Percentiles rank a stretch among this genome's conserved stretches.
phyloP scores from a whole-genome alignment of 768 basidiomycete genomes.

The Termitomyces sp. region DNA sequence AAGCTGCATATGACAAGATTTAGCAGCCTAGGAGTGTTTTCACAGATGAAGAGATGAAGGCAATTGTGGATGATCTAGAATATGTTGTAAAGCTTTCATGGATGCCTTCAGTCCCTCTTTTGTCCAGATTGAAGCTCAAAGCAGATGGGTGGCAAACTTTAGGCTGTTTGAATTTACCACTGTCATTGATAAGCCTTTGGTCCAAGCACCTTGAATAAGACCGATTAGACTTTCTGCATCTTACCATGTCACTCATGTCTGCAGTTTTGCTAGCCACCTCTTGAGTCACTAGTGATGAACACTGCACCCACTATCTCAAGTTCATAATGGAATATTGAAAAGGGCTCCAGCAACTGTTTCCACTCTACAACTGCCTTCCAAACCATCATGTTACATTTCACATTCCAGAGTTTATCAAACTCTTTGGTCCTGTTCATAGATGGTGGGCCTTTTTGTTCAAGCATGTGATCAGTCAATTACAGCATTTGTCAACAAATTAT shows the following conservation, averaged over 20 bases:
- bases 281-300: neutral
- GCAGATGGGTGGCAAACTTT: neutral
- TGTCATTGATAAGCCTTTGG: neutral
- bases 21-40: neutral
- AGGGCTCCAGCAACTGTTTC: neutral
- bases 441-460: constrained; percentile 16
- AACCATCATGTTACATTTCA: neutral
- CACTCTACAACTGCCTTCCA: neutral
- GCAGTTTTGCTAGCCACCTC: neutral
- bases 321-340: neutral
- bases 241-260: neutral
- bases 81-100: neutral
- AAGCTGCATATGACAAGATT: neutral
- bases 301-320: neutral
- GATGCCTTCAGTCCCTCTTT: neutral
- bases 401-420: neutral
- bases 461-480: constrained; percentile 7
- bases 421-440: constrained; percentile 1
- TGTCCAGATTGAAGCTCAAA: neutral
- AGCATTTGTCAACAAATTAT: constrained; percentile 1
- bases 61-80: neutral
- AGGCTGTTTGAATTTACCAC: neutral
- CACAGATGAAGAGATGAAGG: neutral
- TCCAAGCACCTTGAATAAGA: neutral
- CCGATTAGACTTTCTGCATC: neutral